These are phyloP conservation scores for Cornus controversa DNA, from an alignment of 148 eudicot genomes.

Conservation along the genomic window DNA sequence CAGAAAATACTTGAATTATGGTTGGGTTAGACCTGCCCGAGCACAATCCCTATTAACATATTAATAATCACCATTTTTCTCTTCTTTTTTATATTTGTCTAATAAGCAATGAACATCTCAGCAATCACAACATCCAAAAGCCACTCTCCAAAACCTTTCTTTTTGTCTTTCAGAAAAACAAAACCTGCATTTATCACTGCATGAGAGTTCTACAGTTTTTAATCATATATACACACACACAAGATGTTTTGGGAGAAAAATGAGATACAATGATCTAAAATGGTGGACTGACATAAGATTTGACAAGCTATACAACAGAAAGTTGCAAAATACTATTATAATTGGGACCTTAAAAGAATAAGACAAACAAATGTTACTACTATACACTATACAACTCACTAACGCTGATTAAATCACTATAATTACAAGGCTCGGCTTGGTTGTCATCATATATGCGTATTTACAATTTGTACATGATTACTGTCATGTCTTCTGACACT, in stretches of 20 bases:
- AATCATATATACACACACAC: too few species aligned
- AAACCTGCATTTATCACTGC: too few species aligned
- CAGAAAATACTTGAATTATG: too few species aligned
- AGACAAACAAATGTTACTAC: not conserved
- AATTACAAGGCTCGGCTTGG: constrained; percentile 16
- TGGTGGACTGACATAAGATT: not conserved
- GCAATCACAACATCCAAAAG: too few species aligned
- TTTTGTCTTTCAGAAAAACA: too few species aligned
- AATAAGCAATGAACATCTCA: too few species aligned
- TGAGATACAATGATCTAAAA: not conserved
- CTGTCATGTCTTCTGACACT: constrained; percentile 8
- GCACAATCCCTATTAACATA: too few species aligned
- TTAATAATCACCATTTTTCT: too few species aligned
- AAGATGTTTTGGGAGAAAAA: not conserved
- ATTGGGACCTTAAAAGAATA: constrained; percentile 4
- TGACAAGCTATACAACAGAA: not conserved
- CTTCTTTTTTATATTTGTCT: too few species aligned
- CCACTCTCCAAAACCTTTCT: too few species aligned
- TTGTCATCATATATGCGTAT: not conserved
- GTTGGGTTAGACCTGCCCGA: too few species aligned
- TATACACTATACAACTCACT: constrained; percentile 10
- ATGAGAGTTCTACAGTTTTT: too few species aligned
- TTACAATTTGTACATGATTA: constrained; percentile 19
- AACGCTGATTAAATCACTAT: not conserved
- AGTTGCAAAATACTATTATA: not conserved